Percentiles rank a stretch among this genome's conserved stretches.
These are phyloP conservation scores for Xylaria nigripes DNA, from an alignment of 495 filamentous ascomycete species.

Conservation along the genomic window DNA sequence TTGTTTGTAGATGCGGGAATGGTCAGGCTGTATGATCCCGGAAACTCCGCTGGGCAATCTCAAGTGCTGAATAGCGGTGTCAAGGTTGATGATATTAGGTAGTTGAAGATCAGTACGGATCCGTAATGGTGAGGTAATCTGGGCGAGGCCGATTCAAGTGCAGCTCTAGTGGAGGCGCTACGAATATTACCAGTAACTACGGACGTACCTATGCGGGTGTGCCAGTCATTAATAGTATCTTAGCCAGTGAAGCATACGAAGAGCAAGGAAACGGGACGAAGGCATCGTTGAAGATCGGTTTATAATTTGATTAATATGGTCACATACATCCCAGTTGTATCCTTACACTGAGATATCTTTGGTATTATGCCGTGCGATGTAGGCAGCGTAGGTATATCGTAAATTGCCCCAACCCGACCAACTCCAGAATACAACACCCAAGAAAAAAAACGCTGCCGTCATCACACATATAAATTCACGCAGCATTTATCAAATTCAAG, in stretches of 20 bases:
- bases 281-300: too few species aligned
- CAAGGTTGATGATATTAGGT: not conserved
- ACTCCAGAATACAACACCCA: not conserved
- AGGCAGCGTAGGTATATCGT: not conserved
- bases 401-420: not conserved
- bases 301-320: not conserved
- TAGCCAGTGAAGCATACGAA: too few species aligned
- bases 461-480: not conserved
- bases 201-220: too few species aligned
- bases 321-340: not conserved
- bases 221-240: too few species aligned
- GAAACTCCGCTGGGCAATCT: not conserved
- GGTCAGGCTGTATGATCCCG: not conserved
- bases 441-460: constrained; percentile 4
- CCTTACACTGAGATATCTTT: not conserved
- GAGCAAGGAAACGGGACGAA: too few species aligned
- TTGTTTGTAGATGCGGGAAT: not conserved
- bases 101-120: not conserved
- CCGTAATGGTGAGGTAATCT: too few species aligned
- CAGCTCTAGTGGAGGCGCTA: too few species aligned
- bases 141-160: too few species aligned
- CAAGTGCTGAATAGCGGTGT: not conserved
- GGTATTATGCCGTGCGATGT: not conserved
- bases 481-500: not conserved
- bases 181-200: too few species aligned